A percentile compares a stretch with the other conserved stretches of the same genome.
phyloP scores from a whole-genome alignment of 352 stramenopile species.

The Ophiocytium majus region DNA sequence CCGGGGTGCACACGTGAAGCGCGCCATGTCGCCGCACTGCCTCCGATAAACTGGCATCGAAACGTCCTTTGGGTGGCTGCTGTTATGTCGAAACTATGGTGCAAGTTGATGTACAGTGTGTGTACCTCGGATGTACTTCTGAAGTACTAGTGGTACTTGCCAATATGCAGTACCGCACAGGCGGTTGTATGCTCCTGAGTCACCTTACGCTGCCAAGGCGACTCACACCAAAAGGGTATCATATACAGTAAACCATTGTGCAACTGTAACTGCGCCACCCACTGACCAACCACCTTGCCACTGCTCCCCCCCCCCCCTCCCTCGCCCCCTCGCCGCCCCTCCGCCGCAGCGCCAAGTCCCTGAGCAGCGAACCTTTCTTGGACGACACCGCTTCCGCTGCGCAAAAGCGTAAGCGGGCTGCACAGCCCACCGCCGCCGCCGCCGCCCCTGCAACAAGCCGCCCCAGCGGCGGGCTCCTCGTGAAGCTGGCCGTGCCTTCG shows the following conservation, averaged over 20 bases:
- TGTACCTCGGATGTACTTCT: neutral
- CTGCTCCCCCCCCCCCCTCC: neutral
- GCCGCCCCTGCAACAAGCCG: too few species aligned
- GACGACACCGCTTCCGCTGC: neutral
- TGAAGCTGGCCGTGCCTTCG: too few species aligned
- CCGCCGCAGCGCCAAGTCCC: neutral
- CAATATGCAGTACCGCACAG: too few species aligned
- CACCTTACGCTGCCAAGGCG: neutral
- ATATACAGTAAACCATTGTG: neutral
- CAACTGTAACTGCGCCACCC: too few species aligned
- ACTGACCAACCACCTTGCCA: neutral
- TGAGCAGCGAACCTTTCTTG: neutral
- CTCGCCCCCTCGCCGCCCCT: neutral
- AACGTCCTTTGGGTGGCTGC: constrained; percentile 35
- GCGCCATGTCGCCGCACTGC: constrained; percentile 83
- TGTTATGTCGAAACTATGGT: neutral
- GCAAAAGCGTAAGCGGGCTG: too few species aligned
- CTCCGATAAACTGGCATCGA: constrained; percentile 70
- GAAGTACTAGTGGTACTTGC: neutral
- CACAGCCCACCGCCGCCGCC: too few species aligned
- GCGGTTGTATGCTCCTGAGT: neutral
- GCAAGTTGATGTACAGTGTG: neutral
- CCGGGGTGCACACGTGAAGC: too few species aligned
- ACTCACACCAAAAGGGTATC: neutral
- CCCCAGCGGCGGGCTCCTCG: too few species aligned